These are phyloP conservation scores for Eucalyptus caleyi DNA, from an alignment of 345 rosid genomes.

Conservation along the genomic window DNA sequence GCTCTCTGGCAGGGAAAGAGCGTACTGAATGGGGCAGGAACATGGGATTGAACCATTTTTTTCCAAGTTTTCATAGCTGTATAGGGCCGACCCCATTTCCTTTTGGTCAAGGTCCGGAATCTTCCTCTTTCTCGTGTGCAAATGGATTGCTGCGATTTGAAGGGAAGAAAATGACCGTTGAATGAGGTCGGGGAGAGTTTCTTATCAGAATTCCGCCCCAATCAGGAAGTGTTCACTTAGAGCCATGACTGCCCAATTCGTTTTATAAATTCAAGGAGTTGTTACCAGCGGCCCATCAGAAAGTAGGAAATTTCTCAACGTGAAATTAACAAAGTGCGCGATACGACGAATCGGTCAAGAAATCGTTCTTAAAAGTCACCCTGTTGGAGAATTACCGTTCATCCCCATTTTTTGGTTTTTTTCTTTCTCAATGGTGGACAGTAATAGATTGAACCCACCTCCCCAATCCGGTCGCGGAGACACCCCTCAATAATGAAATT, in stretches of 20 bases:
- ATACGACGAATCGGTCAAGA: rapidly evolving
- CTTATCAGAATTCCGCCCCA: not conserved
- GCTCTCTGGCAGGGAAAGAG: not conserved
- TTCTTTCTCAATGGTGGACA: too few relatives aligned
- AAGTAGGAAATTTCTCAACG: rapidly evolving
- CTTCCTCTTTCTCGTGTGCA: not conserved
- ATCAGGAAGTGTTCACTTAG: rapidly evolving
- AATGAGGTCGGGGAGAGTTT: not conserved
- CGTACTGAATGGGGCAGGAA: not conserved
- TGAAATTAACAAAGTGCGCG: rapidly evolving
- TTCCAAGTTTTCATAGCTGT: not conserved
- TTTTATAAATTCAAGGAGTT: rapidly evolving
- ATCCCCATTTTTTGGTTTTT: not conserved
- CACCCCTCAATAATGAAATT: not conserved
- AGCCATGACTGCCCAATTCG: rapidly evolving
- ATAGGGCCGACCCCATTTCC: not conserved
- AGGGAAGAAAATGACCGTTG: too few relatives aligned
- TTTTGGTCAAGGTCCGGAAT: not conserved
- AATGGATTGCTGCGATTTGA: not conserved
- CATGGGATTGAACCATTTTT: not conserved
- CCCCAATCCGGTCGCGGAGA: not conserved
- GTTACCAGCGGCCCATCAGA: rapidly evolving
- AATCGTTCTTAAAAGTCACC: too few relatives aligned
- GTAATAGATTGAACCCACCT: not conserved
- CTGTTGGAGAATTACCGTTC: not conserved